Percentiles rank a stretch among this genome's conserved stretches.
Conservation (phyloP, 2,329 filamentous ascomycete genomes). For the Coccinonectria pachysandricola region DNA sequence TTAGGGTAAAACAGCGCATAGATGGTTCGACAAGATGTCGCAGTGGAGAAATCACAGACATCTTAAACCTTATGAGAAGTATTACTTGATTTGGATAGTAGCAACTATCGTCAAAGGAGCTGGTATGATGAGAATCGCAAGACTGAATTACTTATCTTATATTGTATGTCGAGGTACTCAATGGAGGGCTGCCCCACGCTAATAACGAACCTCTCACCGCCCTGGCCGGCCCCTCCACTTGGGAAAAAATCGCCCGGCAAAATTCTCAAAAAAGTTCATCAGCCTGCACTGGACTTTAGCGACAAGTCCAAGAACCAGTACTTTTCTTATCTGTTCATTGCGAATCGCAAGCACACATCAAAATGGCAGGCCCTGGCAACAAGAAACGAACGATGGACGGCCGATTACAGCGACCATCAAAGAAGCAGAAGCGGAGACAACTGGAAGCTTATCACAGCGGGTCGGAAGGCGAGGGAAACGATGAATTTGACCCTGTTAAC, state of each 20-base stretch:
- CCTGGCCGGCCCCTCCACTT: slow-evolving; percentile 14
- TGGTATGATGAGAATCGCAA: too few relatives aligned
- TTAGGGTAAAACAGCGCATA: too few relatives aligned
- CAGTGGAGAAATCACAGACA: too few relatives aligned
- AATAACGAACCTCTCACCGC: slow-evolving; percentile 13
- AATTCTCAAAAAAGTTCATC: slow-evolving; percentile 19
- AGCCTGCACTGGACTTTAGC: slow-evolving; percentile 7
- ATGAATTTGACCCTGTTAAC: slow-evolving; percentile 40
- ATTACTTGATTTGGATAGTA: too few relatives aligned
- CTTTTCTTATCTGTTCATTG: slow-evolving; percentile 6
- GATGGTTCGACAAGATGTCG: too few relatives aligned
- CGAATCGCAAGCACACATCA: slow-evolving; percentile 5
- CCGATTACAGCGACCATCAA: slow-evolving; percentile 31
- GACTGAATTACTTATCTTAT: too few relatives aligned
- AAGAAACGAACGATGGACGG: slow-evolving; percentile 25
- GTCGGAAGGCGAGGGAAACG: slow-evolving; percentile 33
- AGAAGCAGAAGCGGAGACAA: slow-evolving; percentile 40
- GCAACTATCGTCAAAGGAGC: too few relatives aligned
- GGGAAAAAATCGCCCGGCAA: slow-evolving; percentile 18
- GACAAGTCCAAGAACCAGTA: too few relatives aligned
- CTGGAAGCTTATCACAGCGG: slow-evolving; percentile 42
- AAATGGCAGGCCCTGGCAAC: slow-evolving; percentile 24
- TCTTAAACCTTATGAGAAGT: too few relatives aligned
- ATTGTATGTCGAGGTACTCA: neutral
- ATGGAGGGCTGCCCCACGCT: neutral